Conservation (phyloP, 768 basidiomycete genomes). For the Wakefieldia striispora region DNA sequence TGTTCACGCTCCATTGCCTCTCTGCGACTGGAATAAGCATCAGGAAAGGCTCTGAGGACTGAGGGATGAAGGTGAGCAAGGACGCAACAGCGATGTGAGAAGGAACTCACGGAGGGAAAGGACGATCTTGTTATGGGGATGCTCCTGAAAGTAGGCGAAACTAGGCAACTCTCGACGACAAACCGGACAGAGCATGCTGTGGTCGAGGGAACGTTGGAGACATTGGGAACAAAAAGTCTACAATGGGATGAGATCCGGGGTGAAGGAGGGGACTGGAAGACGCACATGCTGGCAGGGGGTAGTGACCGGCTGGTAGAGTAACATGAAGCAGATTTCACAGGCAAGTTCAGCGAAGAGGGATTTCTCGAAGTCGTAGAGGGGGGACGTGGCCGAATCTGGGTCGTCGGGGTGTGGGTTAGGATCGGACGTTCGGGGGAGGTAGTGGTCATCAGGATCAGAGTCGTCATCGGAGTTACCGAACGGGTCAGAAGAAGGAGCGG, state of each 20-base stretch:
- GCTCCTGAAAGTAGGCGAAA: constrained; percentile 77
- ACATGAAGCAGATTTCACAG: constrained; percentile 88
- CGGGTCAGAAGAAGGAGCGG: constrained; percentile 19
- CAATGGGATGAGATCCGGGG: constrained; percentile 7
- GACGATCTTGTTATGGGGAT: constrained; percentile 69
- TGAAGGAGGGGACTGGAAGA: constrained; percentile 15
- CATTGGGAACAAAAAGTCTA: constrained; percentile 92
- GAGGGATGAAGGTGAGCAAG: constrained; percentile 9
- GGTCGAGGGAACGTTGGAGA: constrained; percentile 87
- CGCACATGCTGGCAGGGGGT: constrained; percentile 93
- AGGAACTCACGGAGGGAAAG: constrained; percentile 58
- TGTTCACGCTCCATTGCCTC: constrained; percentile 71
- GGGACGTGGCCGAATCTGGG: constrained; percentile 14
- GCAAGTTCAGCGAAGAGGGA: constrained; percentile 66
- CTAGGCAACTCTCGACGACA: constrained; percentile 79
- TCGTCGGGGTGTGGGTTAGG: constrained; percentile 2
- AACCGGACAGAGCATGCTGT: constrained; percentile 77
- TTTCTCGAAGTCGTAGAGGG: constrained; percentile 50
- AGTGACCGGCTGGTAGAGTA: constrained; percentile 85
- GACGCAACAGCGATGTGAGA: constrained; percentile 6
- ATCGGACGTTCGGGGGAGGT: constrained; percentile 6
- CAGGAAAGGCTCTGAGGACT: constrained; percentile 73
- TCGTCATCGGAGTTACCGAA: constrained; percentile 31
- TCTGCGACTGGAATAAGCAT: constrained; percentile 61
- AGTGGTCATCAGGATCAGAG: constrained; percentile 29